A percentile compares a stretch with the other conserved stretches of the same genome.
phyloP scores from a whole-genome alignment of 352 stramenopile species.

The Peronospora destructor region DNA sequence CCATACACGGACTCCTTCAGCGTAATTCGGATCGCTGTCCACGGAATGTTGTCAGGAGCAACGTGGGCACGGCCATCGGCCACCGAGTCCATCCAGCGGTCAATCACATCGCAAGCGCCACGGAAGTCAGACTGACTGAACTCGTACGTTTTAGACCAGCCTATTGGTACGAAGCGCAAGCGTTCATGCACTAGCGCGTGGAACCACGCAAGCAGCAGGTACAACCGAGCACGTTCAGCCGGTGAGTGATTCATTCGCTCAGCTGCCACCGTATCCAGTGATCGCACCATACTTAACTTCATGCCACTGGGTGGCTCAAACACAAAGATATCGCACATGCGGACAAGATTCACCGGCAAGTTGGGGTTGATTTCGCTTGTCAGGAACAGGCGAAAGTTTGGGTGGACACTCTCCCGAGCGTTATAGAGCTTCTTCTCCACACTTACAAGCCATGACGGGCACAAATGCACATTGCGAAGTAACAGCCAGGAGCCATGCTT shows the following conservation, averaged over 20 bases:
- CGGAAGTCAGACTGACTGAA: slow-evolving; percentile 98
- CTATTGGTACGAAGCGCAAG: slow-evolving; percentile 94
- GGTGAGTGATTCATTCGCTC: slow-evolving; percentile 88
- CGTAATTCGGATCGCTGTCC: slow-evolving; percentile 94
- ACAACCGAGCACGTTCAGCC: slow-evolving; percentile 88
- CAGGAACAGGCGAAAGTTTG: slow-evolving; percentile 90
- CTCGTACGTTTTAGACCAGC: slow-evolving; percentile 98
- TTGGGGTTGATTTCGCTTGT: slow-evolving; percentile 97
- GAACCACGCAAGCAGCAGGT: slow-evolving; percentile 96
- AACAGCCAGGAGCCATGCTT: slow-evolving; percentile 97
- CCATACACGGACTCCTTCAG: slow-evolving; percentile 97
- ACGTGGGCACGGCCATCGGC: slow-evolving; percentile 79
- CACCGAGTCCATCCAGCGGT: slow-evolving; percentile 92
- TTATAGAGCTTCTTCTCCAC: slow-evolving; percentile 97
- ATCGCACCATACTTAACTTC: slow-evolving; percentile 94
- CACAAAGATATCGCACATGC: slow-evolving; percentile 95
- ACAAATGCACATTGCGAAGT: slow-evolving; percentile 99
- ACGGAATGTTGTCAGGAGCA: slow-evolving; percentile 96
- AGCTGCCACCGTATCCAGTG: slow-evolving; percentile 89
- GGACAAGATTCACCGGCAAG: slow-evolving; percentile 94
- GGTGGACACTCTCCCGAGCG: slow-evolving; percentile 58
- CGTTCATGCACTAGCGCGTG: slow-evolving; percentile 98
- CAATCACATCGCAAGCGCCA: slow-evolving; percentile 96
- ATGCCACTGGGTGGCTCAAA: slow-evolving; percentile 97
- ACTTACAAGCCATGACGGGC: slow-evolving; percentile 93